Evolutionary conservation across 192 early-diverging fungal genomes (phyloP).

Genomic region (Coemansia sp.): DNA sequence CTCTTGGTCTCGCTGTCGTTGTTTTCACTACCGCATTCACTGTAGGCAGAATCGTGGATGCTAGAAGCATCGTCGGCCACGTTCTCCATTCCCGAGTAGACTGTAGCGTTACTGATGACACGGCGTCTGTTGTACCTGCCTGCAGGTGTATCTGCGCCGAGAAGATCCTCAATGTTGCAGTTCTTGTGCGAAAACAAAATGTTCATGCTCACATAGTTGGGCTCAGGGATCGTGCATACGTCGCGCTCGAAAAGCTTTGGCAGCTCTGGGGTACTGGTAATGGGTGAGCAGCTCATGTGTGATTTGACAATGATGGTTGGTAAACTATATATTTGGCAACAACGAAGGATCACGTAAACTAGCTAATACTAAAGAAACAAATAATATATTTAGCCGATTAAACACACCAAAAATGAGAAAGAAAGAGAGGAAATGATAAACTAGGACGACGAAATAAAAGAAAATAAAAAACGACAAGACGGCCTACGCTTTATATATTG

Average conservation of each 20-base stretch:
- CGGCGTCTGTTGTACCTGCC: slow-evolving; percentile 12
- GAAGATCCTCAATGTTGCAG: slow-evolving; percentile 4
- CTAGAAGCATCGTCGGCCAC: neutral
- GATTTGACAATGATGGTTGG: neutral
- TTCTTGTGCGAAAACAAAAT: slow-evolving; percentile 4
- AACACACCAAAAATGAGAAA: too few species aligned
- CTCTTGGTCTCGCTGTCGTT: neutral
- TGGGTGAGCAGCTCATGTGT: neutral
- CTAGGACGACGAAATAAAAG: neutral
- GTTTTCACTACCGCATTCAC: neutral
- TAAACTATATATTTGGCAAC: too few species aligned
- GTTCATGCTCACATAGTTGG: slow-evolving; percentile 2
- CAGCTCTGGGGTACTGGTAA: neutral
- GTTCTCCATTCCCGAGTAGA: neutral
- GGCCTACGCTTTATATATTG: neutral
- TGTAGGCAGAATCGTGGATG: neutral
- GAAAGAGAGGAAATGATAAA: too few species aligned
- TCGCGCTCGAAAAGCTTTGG: slow-evolving; percentile 10
- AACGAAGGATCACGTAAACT: too few species aligned
- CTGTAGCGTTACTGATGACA: slow-evolving; percentile 3
- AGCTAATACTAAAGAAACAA: too few species aligned
- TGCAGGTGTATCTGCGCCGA: slow-evolving; percentile 5
- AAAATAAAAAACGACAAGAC: neutral
- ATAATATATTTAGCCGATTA: too few species aligned
- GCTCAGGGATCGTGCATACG: slow-evolving; percentile 4